Base-by-base conservation (phyloP, 805 yeast genomes). In the Candida rishiriensis region DNA sequence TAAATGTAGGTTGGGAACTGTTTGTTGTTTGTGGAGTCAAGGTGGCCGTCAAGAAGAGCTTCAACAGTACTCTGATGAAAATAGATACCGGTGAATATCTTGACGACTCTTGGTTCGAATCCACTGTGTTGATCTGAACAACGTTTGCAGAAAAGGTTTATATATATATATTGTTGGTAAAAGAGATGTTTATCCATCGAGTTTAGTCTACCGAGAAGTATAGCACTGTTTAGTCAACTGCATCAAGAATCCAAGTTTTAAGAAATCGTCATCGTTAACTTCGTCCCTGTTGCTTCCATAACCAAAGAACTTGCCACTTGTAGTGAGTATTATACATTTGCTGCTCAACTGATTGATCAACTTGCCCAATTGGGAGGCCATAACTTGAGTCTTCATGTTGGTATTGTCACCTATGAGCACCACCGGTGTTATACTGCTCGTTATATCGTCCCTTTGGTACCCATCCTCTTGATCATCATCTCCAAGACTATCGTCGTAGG, bases 301-400 rank as follows among this genome's bases (percentile, higher is more conserved):
- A 3, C 38, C 72, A 56, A 76, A 77, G 65, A 79, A 69, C 51
- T 61, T 63, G 0, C 77, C 70, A 26, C 76, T 77, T 10, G 74
- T 62, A 33, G 74, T 71, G 17, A 76, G 48, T 3, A 75, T 70
- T 9, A 71, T 59, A 44, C 65, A 68, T 45, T 72, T 71, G 9
- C 70, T 68, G 10, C 61, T 50, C 10, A 47, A 33, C 40, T 62
- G 62, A 12, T 59, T 51, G 17, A 74, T 50, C 34, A 73, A 51
- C 52, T 70, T 69, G 2, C 78, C 80, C 4, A 77, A 64, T 53
- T 77, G 78, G 9, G 75, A 62, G 3, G 78, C 67, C 65, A 70
- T 59, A 11, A 77, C 65, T 43, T 75, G 66, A 1, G 73, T 74
- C 38, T 74, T 75, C 41, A 70, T 55, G 50, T 68, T 75, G 36